Evolutionary conservation across 2,329 filamentous ascomycete genomes (phyloP), one percentile per base, ranked within the genome.

Genomic region (Cordyceps cicadae): DNA sequence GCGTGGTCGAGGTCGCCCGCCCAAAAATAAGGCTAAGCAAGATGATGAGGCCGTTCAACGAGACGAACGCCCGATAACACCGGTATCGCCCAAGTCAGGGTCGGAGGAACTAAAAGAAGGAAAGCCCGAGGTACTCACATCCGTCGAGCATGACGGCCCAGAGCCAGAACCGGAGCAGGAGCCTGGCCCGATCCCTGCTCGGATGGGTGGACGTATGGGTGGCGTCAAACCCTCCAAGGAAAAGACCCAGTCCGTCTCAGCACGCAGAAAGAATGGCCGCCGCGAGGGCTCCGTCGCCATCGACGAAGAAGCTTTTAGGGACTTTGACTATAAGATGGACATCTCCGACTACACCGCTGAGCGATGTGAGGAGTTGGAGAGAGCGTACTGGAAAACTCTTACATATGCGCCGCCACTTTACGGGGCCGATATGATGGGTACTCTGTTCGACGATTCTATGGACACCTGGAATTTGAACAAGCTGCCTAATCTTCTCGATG

Each of bases 391-490:
- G 94, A 97, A 95, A 75, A 96, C 91, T 0, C 81, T 99, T 64
- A 97, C 92, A 24, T 99, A 95, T 75, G 95, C 93, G 52, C 87
- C 90, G 61, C 94, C 94, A 0, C 84, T 99, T 72, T 99, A 99
- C 67, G 94, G 94, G 57, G 94, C 94, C 8, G 94, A 99, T 73
- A 90, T 99, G 83, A 92, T 92, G 67, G 94, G 94, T 14, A 96
- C 93, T 0, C 82, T 99, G 2, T 99, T 99, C 71, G 87, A 94
- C 66, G 92, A 97, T 50, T 81, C 83, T 2, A 92, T 88, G 3
- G 87, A 89, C 7, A 81, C 79, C 37, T 99, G 94, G 94, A 99
- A 99, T 67, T 85, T 99, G 50, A 94, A 95, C 67, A 95, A 96
- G 70, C 81, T 99, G 34, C 90, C 91, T 14, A 99, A 97, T 67